Evolutionary conservation across 1,284 basidiomycete species (phyloP).

Genomic region (Ustilago loliicola): DNA sequence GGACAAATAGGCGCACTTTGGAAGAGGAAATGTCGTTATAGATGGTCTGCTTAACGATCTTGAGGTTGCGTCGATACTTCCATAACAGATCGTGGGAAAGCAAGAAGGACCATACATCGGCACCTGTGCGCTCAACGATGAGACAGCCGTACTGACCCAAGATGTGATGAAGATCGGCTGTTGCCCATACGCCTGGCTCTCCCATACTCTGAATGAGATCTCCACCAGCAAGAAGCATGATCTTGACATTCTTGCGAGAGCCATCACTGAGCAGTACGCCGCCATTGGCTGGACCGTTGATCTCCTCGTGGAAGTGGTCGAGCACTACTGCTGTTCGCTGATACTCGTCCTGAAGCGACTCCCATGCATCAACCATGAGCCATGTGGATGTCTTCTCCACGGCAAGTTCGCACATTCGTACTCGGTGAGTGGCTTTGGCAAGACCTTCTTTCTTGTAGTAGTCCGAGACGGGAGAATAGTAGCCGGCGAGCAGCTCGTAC

Average conservation of each 20-base stretch:
- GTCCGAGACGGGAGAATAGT: slow-evolving; percentile 85
- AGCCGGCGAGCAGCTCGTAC: slow-evolving; percentile 92
- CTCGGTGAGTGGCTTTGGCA: slow-evolving; percentile 67
- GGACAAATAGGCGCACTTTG: slow-evolving; percentile 79
- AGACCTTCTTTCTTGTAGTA: slow-evolving; percentile 70
- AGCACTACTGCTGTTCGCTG: slow-evolving; percentile 95
- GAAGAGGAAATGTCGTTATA: slow-evolving; percentile 93
- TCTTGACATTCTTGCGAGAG: slow-evolving; percentile 71
- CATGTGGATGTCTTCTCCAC: slow-evolving; percentile 70
- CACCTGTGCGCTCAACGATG: slow-evolving; percentile 94
- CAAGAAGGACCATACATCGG: slow-evolving; percentile 81
- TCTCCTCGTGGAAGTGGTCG: slow-evolving; percentile 93
- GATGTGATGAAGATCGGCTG: slow-evolving; percentile 95
- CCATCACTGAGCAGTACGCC: slow-evolving; percentile 66
- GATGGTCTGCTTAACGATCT: slow-evolving; percentile 87
- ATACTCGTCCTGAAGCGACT: slow-evolving; percentile 89
- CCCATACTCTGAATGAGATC: slow-evolving; percentile 98
- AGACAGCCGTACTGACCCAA: slow-evolving; percentile 92
- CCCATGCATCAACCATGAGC: slow-evolving; percentile 95
- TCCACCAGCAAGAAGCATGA: slow-evolving; percentile 96
- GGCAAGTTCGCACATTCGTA: slow-evolving; percentile 71
- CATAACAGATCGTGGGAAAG: slow-evolving; percentile 75
- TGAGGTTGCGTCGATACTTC: slow-evolving; percentile 82
- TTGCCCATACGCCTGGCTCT: slow-evolving; percentile 98
- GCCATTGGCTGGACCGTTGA: slow-evolving; percentile 76